Evolutionary conservation across 805 yeast species (phyloP).

Genomic region (Teunomyces funiuensis): DNA sequence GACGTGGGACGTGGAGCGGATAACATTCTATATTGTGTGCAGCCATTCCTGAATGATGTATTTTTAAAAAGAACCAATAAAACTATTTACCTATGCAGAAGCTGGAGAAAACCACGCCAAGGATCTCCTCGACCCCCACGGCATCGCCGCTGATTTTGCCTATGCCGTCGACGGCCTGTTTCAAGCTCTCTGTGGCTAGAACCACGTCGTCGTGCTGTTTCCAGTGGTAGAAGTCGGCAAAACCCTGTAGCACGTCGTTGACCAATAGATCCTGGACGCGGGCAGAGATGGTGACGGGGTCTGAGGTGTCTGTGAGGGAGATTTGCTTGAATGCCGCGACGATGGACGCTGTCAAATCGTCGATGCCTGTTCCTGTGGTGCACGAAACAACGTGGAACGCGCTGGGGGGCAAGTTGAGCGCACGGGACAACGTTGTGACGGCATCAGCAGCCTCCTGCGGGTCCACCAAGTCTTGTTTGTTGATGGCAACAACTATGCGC

Average conservation of each 20-base stretch:
- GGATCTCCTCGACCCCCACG: conserved; percentile 84
- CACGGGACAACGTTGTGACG: conserved; percentile 10
- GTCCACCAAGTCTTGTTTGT: conserved; percentile 56
- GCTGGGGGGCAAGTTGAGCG: conserved; percentile 14
- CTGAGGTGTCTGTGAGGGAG: conserved; percentile 50
- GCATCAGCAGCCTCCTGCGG: neutral
- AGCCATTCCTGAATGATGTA: conserved; percentile 18
- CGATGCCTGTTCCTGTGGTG: conserved; percentile 53
- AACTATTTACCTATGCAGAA: conserved; percentile 93
- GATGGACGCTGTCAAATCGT: conserved; percentile 42
- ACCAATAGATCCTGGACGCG: conserved; percentile 72
- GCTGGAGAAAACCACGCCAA: conserved; percentile 86
- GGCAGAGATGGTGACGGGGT: conserved; percentile 71
- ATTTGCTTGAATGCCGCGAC: conserved; percentile 47
- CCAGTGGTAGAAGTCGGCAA: conserved; percentile 58
- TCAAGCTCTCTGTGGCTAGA: conserved; percentile 74
- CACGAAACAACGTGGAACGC: conserved; percentile 56
- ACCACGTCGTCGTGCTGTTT: conserved; percentile 66
- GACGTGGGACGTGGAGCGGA: conserved; percentile 46
- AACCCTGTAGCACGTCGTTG: conserved; percentile 76
- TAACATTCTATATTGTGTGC: conserved; percentile 34
- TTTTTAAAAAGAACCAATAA: neutral
- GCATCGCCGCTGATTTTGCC: conserved; percentile 91
- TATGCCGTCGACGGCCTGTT: conserved; percentile 76
- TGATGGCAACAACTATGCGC: conserved; percentile 48